Base-by-base conservation (phyloP, 1,284 basidiomycete genomes). In the Polyporus tsugae region DNA sequence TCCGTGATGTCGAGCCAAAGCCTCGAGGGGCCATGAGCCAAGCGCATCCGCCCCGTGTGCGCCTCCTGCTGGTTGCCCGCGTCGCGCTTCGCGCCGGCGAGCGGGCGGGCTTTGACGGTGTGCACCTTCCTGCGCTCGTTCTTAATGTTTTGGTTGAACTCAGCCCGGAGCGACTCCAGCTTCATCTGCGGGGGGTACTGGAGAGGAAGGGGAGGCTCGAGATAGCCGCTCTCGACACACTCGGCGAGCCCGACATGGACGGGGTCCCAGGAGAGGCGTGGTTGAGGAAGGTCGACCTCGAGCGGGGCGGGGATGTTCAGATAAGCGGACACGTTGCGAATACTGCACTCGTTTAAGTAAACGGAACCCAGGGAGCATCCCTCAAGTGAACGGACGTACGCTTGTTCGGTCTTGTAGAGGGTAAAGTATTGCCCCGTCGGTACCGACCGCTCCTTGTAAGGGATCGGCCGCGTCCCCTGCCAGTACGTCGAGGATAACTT, bases 351-450 rank as follows among this genome's bases (percentile, higher is more conserved):
- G 41, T 6, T 4, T 41, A 11, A 46, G 60, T 33, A 11, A 64
- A 41, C 25, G 35, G 7, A 64, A 41, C 25, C 17, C 41, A n/a
- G 7, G 11, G 11, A 4, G 39, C 13, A 6, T n/a, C 13, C 22
- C 25, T 3, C 5, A 11, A 53, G 29, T 17, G 11, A 60, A 6
- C 10, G 19, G 6, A 64, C 66, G 29, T 33, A 67, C 66, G 62
- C 66, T 60, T 67, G 66, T 41, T 67, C 66, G 6, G 62, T 52
- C 36, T 59, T 49, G 52, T 67, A 64, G 9, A 67, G 62, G 6
- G 49, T 67, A 4, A 67, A 39, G 13, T 58, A 39, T 9, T 63
- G 66, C 1, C n/a, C 44, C 25, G 42, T 58, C 0, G 66, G 46
- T 6, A 61, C 46, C 1, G 66, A 46, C 19, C 58, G 44, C 29